Conservation (phyloP, 192 early-diverging fungal genomes). For the Podila verticillata region DNA sequence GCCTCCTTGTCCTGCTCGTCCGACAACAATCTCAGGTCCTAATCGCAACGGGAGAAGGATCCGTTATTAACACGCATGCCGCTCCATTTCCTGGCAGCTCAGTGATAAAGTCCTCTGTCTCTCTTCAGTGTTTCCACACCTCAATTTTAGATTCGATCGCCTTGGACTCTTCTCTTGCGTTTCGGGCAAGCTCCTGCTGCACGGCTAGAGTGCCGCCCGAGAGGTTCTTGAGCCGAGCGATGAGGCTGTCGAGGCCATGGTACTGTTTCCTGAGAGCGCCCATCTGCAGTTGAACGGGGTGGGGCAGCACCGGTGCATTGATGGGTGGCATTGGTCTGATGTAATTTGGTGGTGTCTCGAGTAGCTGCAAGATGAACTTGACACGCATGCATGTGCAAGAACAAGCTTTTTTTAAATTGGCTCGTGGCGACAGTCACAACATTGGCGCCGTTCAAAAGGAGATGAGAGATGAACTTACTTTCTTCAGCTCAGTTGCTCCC, state of each 20-base stretch:
- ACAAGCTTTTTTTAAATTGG: not conserved
- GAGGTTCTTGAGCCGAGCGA: slow-evolving; percentile 24
- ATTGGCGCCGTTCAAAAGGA: no score
- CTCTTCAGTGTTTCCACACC: not conserved
- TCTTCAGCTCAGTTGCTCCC: no score
- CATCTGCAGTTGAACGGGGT: slow-evolving; percentile 22
- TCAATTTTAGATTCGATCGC: slow-evolving; percentile 44
- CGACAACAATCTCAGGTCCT: slow-evolving; percentile 57
- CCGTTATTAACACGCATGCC: not conserved
- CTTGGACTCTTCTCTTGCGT: slow-evolving; percentile 42
- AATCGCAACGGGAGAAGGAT: not conserved
- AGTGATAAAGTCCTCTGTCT: not conserved
- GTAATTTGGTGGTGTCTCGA: not conserved
- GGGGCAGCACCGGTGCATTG: slow-evolving; percentile 7
- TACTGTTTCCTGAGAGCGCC: slow-evolving; percentile 44
- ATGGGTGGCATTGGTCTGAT: slow-evolving; percentile 22
- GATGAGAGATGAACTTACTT: no score
- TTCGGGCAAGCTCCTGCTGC: slow-evolving; percentile 43
- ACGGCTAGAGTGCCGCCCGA: slow-evolving; percentile 28
- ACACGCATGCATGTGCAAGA: no score
- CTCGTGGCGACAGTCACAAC: not conserved
- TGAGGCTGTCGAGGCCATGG: slow-evolving; percentile 31
- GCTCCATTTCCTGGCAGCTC: no score
- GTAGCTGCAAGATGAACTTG: not conserved
- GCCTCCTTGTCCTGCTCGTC: slow-evolving; percentile 65